Percentiles rank a stretch among this genome's conserved stretches.
Evolutionary conservation across 2,329 filamentous ascomycete species (phyloP).

Genomic region (Aureobasidium leucospermi): DNA sequence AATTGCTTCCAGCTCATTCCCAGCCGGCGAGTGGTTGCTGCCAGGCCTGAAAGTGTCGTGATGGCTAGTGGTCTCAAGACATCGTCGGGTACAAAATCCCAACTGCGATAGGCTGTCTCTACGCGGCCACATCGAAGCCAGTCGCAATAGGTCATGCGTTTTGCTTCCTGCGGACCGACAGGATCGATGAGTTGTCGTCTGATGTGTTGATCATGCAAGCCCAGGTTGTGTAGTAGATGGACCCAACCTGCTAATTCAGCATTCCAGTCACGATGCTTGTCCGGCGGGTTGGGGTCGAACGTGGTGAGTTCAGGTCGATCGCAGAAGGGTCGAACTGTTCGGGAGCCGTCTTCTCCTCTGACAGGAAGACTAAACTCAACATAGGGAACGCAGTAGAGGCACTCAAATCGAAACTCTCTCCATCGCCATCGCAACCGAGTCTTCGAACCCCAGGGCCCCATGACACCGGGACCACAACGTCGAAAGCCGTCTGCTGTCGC

Average conservation of each 20-base stretch:
- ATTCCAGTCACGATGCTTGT: conserved; percentile 7
- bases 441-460: conserved; percentile 6
- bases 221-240: conserved; percentile 8
- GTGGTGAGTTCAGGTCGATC: conserved; percentile 7
- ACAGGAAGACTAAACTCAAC: neutral
- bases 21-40: neutral
- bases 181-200: neutral
- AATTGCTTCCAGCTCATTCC: conserved; percentile 12
- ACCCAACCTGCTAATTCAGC: conserved; percentile 10
- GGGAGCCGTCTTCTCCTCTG: neutral
- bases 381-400: conserved; percentile 3
- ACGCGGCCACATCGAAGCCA: neutral
- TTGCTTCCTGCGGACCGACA: neutral
- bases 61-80: conserved; percentile 8
- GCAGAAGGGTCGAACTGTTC: neutral
- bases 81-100: conserved; percentile 11
- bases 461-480: neutral
- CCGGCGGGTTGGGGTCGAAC: conserved; percentile 6
- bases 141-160: neutral
- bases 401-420: conserved; percentile 10
- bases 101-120: neutral
- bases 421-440: conserved; percentile 7
- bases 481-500: conserved; percentile 6
- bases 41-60: neutral
- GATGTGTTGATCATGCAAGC: conserved; percentile 2